Base-by-base conservation (phyloP, 2,329 filamentous ascomycete species). In the Plectosphaerella sp. region DNA sequence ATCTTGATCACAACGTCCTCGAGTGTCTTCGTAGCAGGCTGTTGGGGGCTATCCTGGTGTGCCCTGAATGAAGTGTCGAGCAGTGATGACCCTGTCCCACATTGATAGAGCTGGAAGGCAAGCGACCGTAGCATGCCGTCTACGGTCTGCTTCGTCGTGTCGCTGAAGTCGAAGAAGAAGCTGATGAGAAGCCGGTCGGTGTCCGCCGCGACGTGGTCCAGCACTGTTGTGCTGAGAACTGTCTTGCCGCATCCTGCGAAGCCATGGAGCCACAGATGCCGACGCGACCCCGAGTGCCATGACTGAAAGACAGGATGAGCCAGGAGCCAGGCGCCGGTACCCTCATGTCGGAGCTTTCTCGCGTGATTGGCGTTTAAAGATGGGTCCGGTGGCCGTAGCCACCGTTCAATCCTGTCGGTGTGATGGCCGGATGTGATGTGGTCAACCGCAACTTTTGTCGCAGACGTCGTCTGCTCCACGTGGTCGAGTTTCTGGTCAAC, bases 131-230 rank as follows among this genome's bases (percentile, higher is more conserved):
- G 2, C 1, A 60, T 45, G 1, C 48, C 48, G 2, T 59, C 42
- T 1, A 57, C 4, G 1, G 16, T 59, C 24, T 64, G 57, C 16
- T 64, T 63, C 1, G 3, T 47, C 0, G 10, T 18, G 3, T 64
- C 57, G 15, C 35, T 58, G 24, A 62, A 62, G 47, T 62, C 57
- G 24, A 61, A 63, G 45, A 57, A 62, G 33, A 60, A 59, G 2
- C 2, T 25, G 7, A 62, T 46, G 3, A 48, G 39, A 2, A 25
- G 16, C 2, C 16, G 25, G 12, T 39, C 49, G 7, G 25, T 11
- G 1, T 1, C 28, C 20, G 35, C 18, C 1, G 0, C 6, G 2
- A 63, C 50, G 36, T 60, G 1, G n/a, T 48, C 24, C 4, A 46
- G 22, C n/a, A 51, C 39, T 1, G 16, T 51, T 4, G 56, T 49